phyloP scores from a whole-genome alignment of 192 early-diverging fungal genomes.

The Chytriomyces confervae region DNA sequence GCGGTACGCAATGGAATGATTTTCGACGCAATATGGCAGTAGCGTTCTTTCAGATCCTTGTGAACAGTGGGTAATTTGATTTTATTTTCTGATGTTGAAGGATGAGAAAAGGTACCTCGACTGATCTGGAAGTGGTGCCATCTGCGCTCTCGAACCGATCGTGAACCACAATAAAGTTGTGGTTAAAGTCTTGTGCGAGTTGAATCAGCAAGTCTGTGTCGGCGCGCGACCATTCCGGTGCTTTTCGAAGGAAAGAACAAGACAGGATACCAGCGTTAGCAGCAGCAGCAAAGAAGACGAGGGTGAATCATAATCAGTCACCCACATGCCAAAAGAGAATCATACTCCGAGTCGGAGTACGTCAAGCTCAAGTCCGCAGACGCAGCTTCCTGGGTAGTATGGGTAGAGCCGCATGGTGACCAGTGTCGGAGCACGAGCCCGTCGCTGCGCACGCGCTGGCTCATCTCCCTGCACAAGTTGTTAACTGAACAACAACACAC shows the following conservation, averaged over 20 bases:
- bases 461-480: too few species aligned
- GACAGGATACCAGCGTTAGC: too few species aligned
- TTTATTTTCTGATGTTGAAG: not conserved
- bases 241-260: conserved; percentile 26
- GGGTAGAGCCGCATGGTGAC: too few species aligned
- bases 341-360: too few species aligned
- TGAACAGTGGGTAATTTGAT: not conserved
- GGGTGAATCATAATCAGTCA: too few species aligned
- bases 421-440: too few species aligned
- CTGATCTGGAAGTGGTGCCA: conserved; percentile 27
- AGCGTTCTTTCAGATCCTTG: conserved; percentile 87
- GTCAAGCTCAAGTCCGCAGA: too few species aligned
- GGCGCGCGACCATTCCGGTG: conserved; percentile 77
- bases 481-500: not conserved
- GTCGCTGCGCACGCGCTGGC: too few species aligned
- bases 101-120: conserved; percentile 43
- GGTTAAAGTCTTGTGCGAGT: conserved; percentile 75
- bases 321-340: too few species aligned
- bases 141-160: conserved; percentile 78
- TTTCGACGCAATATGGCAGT: conserved; percentile 71
- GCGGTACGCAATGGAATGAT: conserved; percentile 64
- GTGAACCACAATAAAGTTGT: conserved; percentile 82
- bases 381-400: too few species aligned
- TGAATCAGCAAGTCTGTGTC: conserved; percentile 87
- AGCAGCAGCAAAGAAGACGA: too few species aligned